These are phyloP conservation scores for Ceratocystis albifundus DNA, from an alignment of 2,329 filamentous ascomycete species.

Conservation along the genomic window DNA sequence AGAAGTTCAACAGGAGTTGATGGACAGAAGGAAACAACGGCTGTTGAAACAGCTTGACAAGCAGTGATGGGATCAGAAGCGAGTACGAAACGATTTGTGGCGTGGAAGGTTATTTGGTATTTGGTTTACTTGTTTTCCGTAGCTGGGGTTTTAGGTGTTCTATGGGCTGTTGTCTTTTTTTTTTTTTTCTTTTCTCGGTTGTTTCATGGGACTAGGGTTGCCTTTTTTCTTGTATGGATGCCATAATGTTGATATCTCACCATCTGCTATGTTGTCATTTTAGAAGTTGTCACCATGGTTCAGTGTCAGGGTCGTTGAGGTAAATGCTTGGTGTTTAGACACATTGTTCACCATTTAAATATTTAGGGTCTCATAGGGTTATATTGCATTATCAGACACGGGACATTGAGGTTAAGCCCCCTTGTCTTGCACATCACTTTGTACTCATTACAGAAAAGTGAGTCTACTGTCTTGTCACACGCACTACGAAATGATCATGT, in stretches of 20 bases:
- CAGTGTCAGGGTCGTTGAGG: no score
- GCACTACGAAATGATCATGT: neutral
- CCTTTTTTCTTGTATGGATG: neutral
- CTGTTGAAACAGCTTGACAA: conserved; percentile 65
- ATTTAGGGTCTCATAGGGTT: no score
- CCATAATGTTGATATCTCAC: neutral
- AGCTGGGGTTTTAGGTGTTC: conserved; percentile 19
- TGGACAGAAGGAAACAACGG: conserved; percentile 72
- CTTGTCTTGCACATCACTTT: conserved; percentile 7
- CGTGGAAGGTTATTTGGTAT: conserved; percentile 3
- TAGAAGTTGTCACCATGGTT: neutral
- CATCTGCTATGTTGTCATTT: neutral
- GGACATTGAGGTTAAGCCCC: neutral
- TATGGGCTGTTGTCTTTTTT: neutral
- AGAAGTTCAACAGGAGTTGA: conserved; percentile 86
- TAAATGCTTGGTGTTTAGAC: no score
- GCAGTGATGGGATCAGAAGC: neutral
- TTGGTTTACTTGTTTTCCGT: neutral
- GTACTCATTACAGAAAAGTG: neutral
- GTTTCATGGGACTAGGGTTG: conserved; percentile 4
- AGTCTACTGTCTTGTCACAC: neutral
- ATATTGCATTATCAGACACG: no score
- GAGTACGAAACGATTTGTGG: neutral
- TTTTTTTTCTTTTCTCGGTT: neutral
- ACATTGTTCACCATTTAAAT: no score